Evolutionary conservation across 345 rosid genomes (phyloP).

Genomic region (Capsella bursapastoris): DNA sequence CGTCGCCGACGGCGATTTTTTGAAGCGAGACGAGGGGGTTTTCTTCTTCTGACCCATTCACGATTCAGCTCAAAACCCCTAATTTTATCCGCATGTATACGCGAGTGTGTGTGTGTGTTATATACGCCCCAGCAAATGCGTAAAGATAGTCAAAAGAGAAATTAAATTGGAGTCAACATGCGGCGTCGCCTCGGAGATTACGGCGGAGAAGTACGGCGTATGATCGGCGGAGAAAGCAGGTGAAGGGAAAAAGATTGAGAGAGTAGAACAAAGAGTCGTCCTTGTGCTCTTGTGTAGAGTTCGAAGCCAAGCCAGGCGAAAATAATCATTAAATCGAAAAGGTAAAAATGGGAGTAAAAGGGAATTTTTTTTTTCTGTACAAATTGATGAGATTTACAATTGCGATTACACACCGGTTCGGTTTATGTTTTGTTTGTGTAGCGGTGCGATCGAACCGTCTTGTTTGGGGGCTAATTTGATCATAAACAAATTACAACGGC

Average conservation of each 20-base stretch:
- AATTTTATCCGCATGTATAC: constrained; percentile 43
- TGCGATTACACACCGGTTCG: constrained; percentile 19
- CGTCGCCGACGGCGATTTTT: constrained; percentile 49
- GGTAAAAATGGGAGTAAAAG: background rate
- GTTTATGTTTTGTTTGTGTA: background rate
- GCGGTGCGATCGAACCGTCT: background rate
- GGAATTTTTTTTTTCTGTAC: background rate
- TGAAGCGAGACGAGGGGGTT: constrained; percentile 58
- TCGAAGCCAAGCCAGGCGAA: constrained; percentile 8
- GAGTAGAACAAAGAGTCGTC: constrained; percentile 37
- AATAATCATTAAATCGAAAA: constrained; percentile 13
- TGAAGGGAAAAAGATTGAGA: constrained; percentile 38
- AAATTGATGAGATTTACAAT: constrained; percentile 7
- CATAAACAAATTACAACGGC: background rate
- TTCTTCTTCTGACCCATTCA: constrained; percentile 89
- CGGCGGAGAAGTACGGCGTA: constrained; percentile 27
- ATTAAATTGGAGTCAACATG: constrained; percentile 15
- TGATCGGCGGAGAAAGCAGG: constrained; percentile 54
- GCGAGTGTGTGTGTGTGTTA: background rate
- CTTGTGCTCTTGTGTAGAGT: constrained; percentile 29
- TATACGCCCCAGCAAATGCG: background rate
- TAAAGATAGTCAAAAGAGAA: constrained; percentile 30
- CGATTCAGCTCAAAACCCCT: constrained; percentile 39
- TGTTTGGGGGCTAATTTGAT: background rate
- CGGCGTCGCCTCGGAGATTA: constrained; percentile 4